Evolutionary conservation across 208 protist species (phyloP).

Genomic region (Trypanosoma boissoni): DNA sequence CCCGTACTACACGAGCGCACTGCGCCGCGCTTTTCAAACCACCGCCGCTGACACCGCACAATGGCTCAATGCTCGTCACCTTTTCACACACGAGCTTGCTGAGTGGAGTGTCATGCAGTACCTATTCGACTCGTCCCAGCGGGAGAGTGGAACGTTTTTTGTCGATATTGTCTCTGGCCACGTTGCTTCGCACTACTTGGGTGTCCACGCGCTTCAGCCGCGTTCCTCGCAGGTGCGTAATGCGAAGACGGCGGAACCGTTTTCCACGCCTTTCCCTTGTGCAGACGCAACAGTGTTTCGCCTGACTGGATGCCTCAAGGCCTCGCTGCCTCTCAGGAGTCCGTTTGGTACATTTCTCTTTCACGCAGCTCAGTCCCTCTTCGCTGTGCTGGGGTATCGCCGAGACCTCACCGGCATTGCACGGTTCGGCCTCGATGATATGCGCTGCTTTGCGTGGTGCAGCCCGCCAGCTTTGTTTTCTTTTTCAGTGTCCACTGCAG

Average conservation of each 20-base stretch:
- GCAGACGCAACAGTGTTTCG: constrained; percentile 70
- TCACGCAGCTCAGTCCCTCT: constrained; percentile 46
- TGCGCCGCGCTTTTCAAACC: constrained; percentile 46
- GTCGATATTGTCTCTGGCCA: constrained; percentile 68
- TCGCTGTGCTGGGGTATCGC: constrained; percentile 49
- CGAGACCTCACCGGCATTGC: constrained; percentile 67
- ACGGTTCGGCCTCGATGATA: constrained; percentile 56
- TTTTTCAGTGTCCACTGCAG: too few relatives aligned
- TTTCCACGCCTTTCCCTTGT: constrained; percentile 49
- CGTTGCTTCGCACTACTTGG: constrained; percentile 63
- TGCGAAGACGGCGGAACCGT: not conserved
- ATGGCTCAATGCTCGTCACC: constrained; percentile 54
- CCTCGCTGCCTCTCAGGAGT: constrained; percentile 46
- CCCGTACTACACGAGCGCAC: constrained; percentile 34
- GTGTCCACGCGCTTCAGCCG: constrained; percentile 55
- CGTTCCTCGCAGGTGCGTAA: not conserved
- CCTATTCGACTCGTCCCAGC: constrained; percentile 56
- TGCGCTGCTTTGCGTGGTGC: constrained; percentile 31
- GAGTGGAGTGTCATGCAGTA: constrained; percentile 84
- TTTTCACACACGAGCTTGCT: constrained; percentile 67
- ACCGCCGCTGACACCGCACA: constrained; percentile 40
- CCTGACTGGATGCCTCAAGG: constrained; percentile 52
- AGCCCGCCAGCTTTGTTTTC: too few relatives aligned
- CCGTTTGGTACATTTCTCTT: constrained; percentile 63
- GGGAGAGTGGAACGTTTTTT: constrained; percentile 63